Evolutionary conservation across 2,329 filamentous ascomycete species (phyloP), one percentile per base, ranked within the genome.

Genomic region (Salinomyces thailandicus): DNA sequence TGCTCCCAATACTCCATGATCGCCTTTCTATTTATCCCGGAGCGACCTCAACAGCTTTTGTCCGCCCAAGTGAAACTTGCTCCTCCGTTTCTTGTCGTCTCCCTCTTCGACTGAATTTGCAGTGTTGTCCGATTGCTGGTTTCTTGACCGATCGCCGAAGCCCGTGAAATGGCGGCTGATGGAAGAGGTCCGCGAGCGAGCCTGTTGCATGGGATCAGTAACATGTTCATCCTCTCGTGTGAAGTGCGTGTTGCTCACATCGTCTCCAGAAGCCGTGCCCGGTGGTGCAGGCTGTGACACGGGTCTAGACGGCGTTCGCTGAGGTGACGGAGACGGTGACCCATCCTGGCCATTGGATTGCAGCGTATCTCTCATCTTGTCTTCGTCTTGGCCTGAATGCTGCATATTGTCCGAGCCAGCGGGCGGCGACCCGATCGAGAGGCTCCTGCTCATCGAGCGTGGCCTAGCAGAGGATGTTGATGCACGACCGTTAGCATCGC

Each of bases 21-120:
- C n/a, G n/a, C n/a, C n/a, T n/a, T n/a, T 19, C 18, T 12, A 18
- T 17, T 46, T 49, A 38, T 58, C 54, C 27, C 53, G 45, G 39
- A 65, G 47, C 24, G 55, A 54, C 24, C 58, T 51, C 20, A 66
- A 42, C 24, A 65, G 49, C 45, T 62, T 65, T 48, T 64, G 62
- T 18, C 61, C 60, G 6, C 62, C 62, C 2, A 65, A 47, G 35
- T 62, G 39, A n/a, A 65, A 44, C 33, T 61, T 59, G 35, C 54
- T 59, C 45, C 62, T 66, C 36, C 58, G 45, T 43, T 54, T 59
- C 32, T 47, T 53, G 31, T 62, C 58, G 7, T 62, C 56, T 3
- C 42, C 48, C 13, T 57, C 55, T 14, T 47, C 53, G 2, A n/a
- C 17, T 19, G 36, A 13, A 14, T 8, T 33, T 2, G 15, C 9